Evolutionary conservation across 148 eudicot species (phyloP), one percentile per base, ranked within the genome.

Genomic region (Camellia japonica): DNA sequence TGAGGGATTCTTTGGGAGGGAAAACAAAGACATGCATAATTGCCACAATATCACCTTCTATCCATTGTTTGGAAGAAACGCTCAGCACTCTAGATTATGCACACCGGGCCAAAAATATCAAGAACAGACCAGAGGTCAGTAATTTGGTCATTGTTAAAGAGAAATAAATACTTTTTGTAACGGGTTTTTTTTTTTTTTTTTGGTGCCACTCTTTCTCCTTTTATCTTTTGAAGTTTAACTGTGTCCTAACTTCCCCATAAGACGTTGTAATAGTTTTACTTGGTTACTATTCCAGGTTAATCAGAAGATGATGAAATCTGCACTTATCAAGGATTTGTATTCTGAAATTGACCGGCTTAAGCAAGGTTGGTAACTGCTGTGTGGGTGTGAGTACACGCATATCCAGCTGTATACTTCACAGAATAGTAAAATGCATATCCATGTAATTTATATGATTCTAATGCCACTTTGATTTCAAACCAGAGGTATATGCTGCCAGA

Each of bases 251-350:
- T 78, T 73, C 16, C 49, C 15, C 56, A 59, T 70, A 74, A 43
- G 10, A 51, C 43, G 47, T 41, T 59, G 4, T 78, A 66, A 78
- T 66, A 13, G 12, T 47, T 44, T 65, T 19, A 23, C 67, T 78
- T 81, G 63, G 59, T 63, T 80, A 73, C 86, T 69, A 5, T 82
- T 74, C 73, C 90, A 97, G 99, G 77, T 97, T 76, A 97, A 97
- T 77, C 99, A 97, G 82, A 94, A 94, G 88, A 94, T 91, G 97
- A 93, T 97, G 95, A 97, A 97, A 88, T 90, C 95, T 83, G 98
- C 99, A 43, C 51, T 97, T 62, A 97, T 97, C 82, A 97, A 97
- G 78, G 99, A 97, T 88, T 80, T 97, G 74, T 97, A 94, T 83
- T 90, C 84, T 60, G 99, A 97, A 83, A 94, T 97, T 76, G 99